These are phyloP conservation scores for Laetiporus sulphureus DNA, from an alignment of 1,284 basidiomycete genomes.

Conservation along the genomic window DNA sequence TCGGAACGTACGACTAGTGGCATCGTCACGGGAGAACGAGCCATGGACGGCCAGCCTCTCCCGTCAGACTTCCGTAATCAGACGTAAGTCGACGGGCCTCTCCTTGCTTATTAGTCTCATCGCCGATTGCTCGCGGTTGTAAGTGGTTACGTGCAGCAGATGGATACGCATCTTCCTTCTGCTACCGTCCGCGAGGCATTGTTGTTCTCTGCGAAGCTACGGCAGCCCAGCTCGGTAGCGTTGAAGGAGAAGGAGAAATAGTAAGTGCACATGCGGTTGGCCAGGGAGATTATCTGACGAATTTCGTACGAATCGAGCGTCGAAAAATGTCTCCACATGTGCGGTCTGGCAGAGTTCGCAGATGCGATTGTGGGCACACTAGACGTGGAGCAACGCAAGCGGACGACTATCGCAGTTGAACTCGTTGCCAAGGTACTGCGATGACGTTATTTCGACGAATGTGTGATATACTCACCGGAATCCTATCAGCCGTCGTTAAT, in stretches of 20 bases:
- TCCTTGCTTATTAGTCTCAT: neutral
- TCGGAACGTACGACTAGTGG: conserved; percentile 71
- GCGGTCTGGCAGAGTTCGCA: conserved; percentile 62
- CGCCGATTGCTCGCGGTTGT: conserved; percentile 7
- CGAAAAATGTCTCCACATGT: conserved; percentile 71
- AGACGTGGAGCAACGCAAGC: conserved; percentile 69
- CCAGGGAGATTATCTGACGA: neutral
- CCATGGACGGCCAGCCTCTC: conserved; percentile 68
- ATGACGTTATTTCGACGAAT: conserved; percentile 26
- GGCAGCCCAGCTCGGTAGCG: conserved; percentile 66
- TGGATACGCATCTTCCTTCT: conserved; percentile 66
- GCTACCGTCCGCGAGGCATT: conserved; percentile 78
- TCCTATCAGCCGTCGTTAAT: conserved; percentile 47
- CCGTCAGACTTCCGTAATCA: conserved; percentile 70
- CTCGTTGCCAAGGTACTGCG: conserved; percentile 58
- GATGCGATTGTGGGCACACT: conserved; percentile 73
- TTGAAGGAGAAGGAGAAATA: conserved; percentile 72
- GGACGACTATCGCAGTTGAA: conserved; percentile 77
- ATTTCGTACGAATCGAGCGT: conserved; percentile 37
- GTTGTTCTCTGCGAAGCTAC: conserved; percentile 74
- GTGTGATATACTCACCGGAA: conserved; percentile 4
- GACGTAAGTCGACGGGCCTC: conserved; percentile 35
- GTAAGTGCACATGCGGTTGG: conserved; percentile 32
- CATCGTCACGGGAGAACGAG: conserved; percentile 67
- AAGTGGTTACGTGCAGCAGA: conserved; percentile 73